Evolutionary conservation across 2,329 filamentous ascomycete genomes (phyloP).

Genomic region (Pestalotiopsis sp.): DNA sequence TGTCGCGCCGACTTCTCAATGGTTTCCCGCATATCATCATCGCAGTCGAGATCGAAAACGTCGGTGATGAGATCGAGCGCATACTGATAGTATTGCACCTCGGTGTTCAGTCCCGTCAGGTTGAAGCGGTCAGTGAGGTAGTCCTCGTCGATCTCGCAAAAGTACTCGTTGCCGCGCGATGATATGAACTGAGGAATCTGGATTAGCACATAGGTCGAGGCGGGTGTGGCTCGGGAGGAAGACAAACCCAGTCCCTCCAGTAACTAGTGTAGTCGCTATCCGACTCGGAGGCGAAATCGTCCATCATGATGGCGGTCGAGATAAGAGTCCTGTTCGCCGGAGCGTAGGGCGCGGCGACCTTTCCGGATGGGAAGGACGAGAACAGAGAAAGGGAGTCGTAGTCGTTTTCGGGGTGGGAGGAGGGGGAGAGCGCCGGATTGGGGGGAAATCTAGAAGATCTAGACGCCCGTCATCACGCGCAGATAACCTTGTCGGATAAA

Average conservation of each 20-base stretch:
- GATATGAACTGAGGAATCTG: conserved; percentile 81
- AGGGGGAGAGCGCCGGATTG: neutral
- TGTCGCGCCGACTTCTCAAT: conserved; percentile 97
- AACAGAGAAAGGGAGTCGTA: neutral
- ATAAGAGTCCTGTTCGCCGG: neutral
- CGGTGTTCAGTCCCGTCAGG: conserved; percentile 92
- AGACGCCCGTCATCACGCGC: conserved; percentile 13
- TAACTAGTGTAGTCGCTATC: conserved; percentile 99
- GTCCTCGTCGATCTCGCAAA: conserved; percentile 99
- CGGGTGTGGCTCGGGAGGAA: conserved; percentile 14
- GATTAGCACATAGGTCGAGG: conserved; percentile 20
- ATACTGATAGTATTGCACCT: conserved; percentile 99
- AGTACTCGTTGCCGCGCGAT: conserved; percentile 96
- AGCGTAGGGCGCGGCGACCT: neutral
- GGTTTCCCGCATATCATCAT: conserved; percentile 96
- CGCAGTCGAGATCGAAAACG: conserved; percentile 97
- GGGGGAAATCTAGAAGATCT: neutral
- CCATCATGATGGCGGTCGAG: conserved; percentile 62
- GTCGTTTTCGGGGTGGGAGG: neutral
- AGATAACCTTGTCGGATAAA: neutral
- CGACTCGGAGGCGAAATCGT: conserved; percentile 96
- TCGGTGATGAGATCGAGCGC: conserved; percentile 96
- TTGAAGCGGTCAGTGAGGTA: conserved; percentile 99
- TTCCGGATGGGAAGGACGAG: neutral
- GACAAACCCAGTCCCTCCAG: conserved; percentile 97